Base-by-base conservation (phyloP, 116 monocot genomes). In the Posidonia oceanica region DNA sequence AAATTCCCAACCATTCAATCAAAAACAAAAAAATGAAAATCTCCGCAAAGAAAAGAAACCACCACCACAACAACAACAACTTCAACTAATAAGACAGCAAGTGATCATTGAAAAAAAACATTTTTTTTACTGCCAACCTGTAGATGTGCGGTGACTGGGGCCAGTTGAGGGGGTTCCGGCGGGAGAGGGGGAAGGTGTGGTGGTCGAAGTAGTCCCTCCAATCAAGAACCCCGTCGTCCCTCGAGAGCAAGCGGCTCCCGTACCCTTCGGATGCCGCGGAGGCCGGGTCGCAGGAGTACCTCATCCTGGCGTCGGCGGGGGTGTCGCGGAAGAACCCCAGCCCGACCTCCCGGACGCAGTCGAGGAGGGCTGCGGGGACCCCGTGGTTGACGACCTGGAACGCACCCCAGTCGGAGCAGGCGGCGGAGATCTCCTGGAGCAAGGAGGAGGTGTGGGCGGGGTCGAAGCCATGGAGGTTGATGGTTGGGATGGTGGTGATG, bases 141-240 rank as follows among this genome's bases (percentile, higher is more conserved):
- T 98, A 98, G 68, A 79, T 79, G 5, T 59, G 37, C 16, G 83
- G 76, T 16, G 82, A 75, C 17, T 80, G 85, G 0, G 93, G 93
- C 97, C 97, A 98, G 22, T 76, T 72, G 61, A 52, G 61, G 15
- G 87, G 83, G 51, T 92, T 60, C 65, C 92, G 68, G 3, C 92
- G 76, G 14, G 87, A 78, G 59, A 87, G 80, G 17, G 97, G 97
- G 14, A 98, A 76, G 1, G 90, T 83, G 71, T 98, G 97, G 69
- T 92, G 97, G 66, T 98, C 87, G 64, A 92, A 92, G 71, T 98
- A 98, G 59, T 92, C 89, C 76, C 97, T 83, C 97, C 97, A 98
- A 54, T 98, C 93, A 14, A 92, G 80, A 44, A 89, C 87, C 7
- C 76, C 79, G 1, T 85, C 97, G 18, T 82, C 83, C 70, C 79